Evolutionary conservation across 768 basidiomycete species (phyloP).

Genomic region (Mycena alexandri): DNA sequence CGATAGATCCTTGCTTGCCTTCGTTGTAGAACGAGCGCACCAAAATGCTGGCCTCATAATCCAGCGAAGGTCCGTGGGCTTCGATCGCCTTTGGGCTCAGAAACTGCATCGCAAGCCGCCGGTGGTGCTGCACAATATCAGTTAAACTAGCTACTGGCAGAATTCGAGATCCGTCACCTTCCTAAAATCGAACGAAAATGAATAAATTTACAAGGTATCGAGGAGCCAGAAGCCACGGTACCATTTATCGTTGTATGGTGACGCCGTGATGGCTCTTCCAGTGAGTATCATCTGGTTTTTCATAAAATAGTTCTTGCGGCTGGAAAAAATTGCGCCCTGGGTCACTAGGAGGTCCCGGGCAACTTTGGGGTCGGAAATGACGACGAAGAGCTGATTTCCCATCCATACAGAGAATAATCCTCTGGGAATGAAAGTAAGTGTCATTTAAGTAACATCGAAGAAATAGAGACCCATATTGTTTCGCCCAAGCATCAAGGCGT

Average conservation of each 20-base stretch:
- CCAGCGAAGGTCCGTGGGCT: constrained; percentile 51
- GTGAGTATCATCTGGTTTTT: constrained; percentile 9
- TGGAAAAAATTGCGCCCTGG: constrained; percentile 12
- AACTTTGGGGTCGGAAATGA: neutral
- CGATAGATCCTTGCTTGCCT: constrained; percentile 45
- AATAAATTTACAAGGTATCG: no score
- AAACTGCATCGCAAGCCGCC: neutral
- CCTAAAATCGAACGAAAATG: no score
- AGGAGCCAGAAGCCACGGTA: no score
- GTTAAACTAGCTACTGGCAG: no score
- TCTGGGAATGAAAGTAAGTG: no score
- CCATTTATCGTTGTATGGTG: neutral
- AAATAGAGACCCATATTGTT: neutral
- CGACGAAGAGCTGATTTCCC: constrained; percentile 7
- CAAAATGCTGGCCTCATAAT: constrained; percentile 55
- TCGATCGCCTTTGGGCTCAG: constrained; percentile 48
- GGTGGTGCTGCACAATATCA: constrained; percentile 2
- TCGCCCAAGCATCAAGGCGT: constrained; percentile 5
- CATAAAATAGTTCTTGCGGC: constrained; percentile 13
- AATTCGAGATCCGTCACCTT: no score
- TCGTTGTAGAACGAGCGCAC: constrained; percentile 52
- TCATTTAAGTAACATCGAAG: no score
- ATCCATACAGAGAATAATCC: constrained; percentile 13
- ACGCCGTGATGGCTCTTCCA: constrained; percentile 2
- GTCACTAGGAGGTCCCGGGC: constrained; percentile 12